Percentiles rank a stretch among this genome's conserved stretches.
Evolutionary conservation across 768 basidiomycete genomes (phyloP).

Genomic region (Boletus patriciae): DNA sequence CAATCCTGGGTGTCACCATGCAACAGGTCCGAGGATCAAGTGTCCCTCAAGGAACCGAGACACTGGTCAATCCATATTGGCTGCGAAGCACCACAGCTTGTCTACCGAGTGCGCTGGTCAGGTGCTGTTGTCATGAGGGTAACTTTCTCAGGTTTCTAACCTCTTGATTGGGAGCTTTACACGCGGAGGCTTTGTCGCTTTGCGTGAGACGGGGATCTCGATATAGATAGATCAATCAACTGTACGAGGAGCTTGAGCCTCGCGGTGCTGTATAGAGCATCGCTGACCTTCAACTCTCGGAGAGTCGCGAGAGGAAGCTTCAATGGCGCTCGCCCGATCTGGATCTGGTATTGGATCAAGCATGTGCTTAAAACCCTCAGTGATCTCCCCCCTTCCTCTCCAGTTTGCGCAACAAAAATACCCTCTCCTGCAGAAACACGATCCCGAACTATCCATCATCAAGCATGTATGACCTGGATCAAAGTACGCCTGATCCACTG

Average conservation of each 20-base stretch:
- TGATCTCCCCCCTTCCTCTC: not conserved
- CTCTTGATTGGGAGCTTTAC: not conserved
- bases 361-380: conserved; percentile 3
- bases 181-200: not conserved
- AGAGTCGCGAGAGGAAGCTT: not conserved
- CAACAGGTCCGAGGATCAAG: not conserved
- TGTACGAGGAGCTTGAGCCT: not conserved
- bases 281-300: conserved; percentile 10
- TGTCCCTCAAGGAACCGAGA: not conserved
- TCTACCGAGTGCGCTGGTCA: not conserved
- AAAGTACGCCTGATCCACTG: conserved; percentile 8
- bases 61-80: not conserved
- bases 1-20: not conserved
- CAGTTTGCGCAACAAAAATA: not conserved
- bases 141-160: not conserved
- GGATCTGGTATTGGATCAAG: not conserved
- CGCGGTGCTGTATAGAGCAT: not conserved
- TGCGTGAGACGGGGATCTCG: not conserved
- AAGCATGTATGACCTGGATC: not conserved
- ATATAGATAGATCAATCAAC: not conserved
- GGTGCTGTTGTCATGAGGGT: not conserved
- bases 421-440: not conserved
- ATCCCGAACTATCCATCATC: not conserved
- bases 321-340: not conserved
- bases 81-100: not conserved